Evolutionary conservation across 306 rosid genomes (phyloP).

Genomic region (Casuarina glauca): DNA sequence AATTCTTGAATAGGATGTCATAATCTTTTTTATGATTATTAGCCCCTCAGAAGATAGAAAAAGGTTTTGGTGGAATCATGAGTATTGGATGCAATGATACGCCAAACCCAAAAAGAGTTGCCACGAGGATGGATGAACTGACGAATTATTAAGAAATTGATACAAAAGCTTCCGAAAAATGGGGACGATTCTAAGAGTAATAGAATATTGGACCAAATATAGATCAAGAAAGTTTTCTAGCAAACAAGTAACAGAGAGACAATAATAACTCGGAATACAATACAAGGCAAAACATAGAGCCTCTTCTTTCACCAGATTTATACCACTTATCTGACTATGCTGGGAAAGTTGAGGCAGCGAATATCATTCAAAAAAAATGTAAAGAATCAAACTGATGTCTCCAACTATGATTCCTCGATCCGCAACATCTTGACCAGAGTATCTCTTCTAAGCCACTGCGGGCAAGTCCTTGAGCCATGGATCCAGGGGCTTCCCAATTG

Average conservation of each 20-base stretch:
- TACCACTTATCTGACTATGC: constrained; percentile 38
- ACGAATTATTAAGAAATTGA: background rate
- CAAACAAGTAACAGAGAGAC: constrained; percentile 35
- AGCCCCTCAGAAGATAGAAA: too few relatives aligned
- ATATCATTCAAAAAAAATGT: constrained; percentile 32
- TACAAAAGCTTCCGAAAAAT: constrained; percentile 22
- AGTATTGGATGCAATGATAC: too few relatives aligned
- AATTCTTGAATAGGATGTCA: too few relatives aligned
- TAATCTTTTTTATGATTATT: too few relatives aligned
- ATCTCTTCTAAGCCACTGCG: constrained; percentile 63
- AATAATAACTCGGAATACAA: constrained; percentile 35
- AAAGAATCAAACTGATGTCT: constrained; percentile 51
- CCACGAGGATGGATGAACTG: background rate
- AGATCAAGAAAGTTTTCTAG: constrained; percentile 34
- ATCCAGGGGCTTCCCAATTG: constrained; percentile 91
- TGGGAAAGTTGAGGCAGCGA: constrained; percentile 33
- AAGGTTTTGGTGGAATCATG: too few relatives aligned
- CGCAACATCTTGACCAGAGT: constrained; percentile 26
- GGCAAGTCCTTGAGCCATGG: constrained; percentile 96
- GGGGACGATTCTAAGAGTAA: constrained; percentile 26
- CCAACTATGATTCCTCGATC: constrained; percentile 27
- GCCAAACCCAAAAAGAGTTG: background rate
- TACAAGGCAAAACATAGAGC: constrained; percentile 41
- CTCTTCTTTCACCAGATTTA: constrained; percentile 47
- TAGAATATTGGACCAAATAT: constrained; percentile 33